These are phyloP conservation scores for Noccaea bulbosa DNA, from an alignment of 345 rosid genomes.

Conservation along the genomic window DNA sequence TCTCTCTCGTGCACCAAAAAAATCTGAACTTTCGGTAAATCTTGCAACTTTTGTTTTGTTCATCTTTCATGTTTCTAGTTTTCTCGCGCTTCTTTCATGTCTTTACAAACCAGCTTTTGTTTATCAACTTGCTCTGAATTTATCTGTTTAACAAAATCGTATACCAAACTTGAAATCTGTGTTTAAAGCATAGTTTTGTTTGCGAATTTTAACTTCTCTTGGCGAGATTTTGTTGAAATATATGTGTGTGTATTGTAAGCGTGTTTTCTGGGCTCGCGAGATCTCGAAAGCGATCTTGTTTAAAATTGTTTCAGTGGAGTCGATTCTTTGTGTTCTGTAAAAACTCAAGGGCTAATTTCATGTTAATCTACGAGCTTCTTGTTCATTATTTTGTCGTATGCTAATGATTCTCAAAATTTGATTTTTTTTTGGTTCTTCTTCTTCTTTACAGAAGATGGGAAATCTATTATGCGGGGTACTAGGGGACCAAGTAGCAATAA, in stretches of 20 bases:
- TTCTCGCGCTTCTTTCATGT: slow-evolving; percentile 4
- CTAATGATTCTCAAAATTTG: neutral
- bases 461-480: slow-evolving; percentile 54
- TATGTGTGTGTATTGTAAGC: neutral
- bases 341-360: neutral
- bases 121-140: neutral
- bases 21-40: slow-evolving; percentile 25
- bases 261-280: neutral
- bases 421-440: too few relatives aligned
- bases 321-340: neutral
- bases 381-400: neutral
- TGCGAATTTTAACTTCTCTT: neutral
- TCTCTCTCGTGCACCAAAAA: too few relatives aligned
- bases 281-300: neutral
- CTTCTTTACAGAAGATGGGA: slow-evolving; percentile 50
- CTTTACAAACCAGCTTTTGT: neutral
- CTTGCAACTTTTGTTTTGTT: neutral
- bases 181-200: neutral
- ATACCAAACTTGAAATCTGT: slow-evolving; percentile 1
- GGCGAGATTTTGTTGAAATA: neutral
- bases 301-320: neutral
- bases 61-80: neutral
- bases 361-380: neutral
- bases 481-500: slow-evolving; percentile 67
- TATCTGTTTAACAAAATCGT: neutral